Evolutionary conservation across 768 basidiomycete genomes (phyloP).

Genomic region (Hericium alpestre): DNA sequence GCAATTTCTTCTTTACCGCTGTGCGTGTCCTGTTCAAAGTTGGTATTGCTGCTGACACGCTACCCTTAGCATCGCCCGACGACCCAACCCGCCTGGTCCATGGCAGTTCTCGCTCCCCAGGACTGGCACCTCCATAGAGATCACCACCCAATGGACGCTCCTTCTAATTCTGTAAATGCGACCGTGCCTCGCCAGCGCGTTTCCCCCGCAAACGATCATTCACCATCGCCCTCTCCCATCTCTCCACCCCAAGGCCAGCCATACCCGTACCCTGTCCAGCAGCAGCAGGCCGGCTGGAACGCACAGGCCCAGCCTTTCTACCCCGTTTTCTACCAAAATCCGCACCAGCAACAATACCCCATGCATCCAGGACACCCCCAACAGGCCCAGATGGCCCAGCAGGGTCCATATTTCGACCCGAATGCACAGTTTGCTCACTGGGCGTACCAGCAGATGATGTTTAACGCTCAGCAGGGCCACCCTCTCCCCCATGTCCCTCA

Average conservation of each 20-base stretch:
- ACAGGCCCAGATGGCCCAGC: conserved; percentile 32
- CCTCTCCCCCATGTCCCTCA: conserved; percentile 24
- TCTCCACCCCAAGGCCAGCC: conserved; percentile 29
- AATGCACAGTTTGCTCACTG: conserved; percentile 74
- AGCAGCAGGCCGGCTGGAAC: conserved; percentile 64
- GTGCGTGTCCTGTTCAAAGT: conserved; percentile 5
- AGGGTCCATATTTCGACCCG: conserved; percentile 63
- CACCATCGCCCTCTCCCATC: conserved; percentile 21
- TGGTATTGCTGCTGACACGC: not conserved
- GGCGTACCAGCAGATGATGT: conserved; percentile 91
- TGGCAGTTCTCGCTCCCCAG: conserved; percentile 71
- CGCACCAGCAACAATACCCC: conserved; percentile 50
- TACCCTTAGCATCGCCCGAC: not conserved
- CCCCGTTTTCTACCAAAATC: conserved; percentile 68
- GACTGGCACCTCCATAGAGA: conserved; percentile 68
- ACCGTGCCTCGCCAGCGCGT: conserved; percentile 44
- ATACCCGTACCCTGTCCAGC: conserved; percentile 64
- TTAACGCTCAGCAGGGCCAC: conserved; percentile 35
- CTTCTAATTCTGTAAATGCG: conserved; percentile 25
- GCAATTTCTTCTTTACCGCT: not conserved
- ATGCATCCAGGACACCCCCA: conserved; percentile 24
- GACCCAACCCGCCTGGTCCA: conserved; percentile 26
- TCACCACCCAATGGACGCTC: conserved; percentile 45
- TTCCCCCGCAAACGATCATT: conserved; percentile 47
- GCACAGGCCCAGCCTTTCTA: conserved; percentile 66